Base-by-base conservation (phyloP, 1,284 basidiomycete species). In the Hortiboletus rubellus region DNA sequence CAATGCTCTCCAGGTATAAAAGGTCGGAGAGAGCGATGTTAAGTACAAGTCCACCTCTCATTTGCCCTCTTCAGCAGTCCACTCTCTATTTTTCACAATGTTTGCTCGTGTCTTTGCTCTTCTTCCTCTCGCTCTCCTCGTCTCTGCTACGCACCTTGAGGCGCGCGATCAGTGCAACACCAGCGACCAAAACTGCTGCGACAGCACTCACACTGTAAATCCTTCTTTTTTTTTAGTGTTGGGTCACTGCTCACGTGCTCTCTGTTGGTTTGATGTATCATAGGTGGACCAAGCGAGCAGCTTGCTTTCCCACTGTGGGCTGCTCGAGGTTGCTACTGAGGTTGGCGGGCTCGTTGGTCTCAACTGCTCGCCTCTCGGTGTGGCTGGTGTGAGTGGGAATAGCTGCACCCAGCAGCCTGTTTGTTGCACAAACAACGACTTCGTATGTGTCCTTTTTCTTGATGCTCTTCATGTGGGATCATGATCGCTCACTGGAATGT, bases 61-160 rank as follows among this genome's bases (percentile, higher is more conserved):
- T 42, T 8, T 33, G 5, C n/a, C 44, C 15, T 42, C 24, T 27
- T 22, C 34, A 42, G 34, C 24, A 0, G 5, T 30, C 14, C 10
- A n/a, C 12, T 30, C 17, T 47, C 30, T 43, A 5, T 14, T 36
- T 15, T 5, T 38, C 27, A 33, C 10, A 14, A 66, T 66, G 65
- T 63, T 68, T n/a, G 37, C 63, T 45, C 56, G 55, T 2, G 17
- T 68, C 44, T 9, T 68, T 6, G 63, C 65, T 46, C 49, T 68
- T 14, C 33, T 68, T 1, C 66, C 65, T 5, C 41, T 66, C 4
- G 62, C 27, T 27, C 27, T 27, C 27, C 27, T 27, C 27, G 27
- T 27, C 27, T 27, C 27, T 27, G 27, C 27, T 27, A 27, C 27
- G 27, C 27, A 27, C 27, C 27, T 27, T 7, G 27, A 27, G 27